phyloP scores from a whole-genome alignment of 164 flowering plant genomes.

The Chimonanthus praecox region DNA sequence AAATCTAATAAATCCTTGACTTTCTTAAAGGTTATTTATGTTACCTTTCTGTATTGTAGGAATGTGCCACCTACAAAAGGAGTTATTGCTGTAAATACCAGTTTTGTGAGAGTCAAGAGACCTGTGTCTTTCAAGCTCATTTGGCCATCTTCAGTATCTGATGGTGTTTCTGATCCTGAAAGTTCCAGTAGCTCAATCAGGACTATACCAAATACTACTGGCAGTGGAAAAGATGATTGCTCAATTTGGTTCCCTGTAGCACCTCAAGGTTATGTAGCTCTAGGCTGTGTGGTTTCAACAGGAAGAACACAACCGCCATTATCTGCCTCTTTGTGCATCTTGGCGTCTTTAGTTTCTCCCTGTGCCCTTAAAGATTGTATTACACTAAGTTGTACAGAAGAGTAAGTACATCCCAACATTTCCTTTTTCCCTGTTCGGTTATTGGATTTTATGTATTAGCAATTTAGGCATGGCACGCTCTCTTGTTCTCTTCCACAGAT shows the following conservation, averaged over 20 bases:
- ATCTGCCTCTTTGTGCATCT: constrained; percentile 73
- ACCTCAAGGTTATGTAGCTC: constrained; percentile 85
- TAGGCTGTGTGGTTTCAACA: constrained; percentile 87
- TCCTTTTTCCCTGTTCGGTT: constrained; percentile 7
- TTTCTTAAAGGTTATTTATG: background rate
- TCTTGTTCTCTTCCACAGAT: constrained; percentile 34
- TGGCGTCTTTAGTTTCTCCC: constrained; percentile 69
- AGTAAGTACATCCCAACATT: constrained; percentile 35
- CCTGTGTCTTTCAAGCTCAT: constrained; percentile 69
- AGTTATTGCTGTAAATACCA: constrained; percentile 78
- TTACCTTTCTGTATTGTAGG: constrained; percentile 34
- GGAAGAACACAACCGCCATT: constrained; percentile 60
- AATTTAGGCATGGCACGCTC: background rate
- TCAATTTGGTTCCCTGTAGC: constrained; percentile 96
- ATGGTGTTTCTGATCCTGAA: constrained; percentile 18
- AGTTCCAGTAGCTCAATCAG: constrained; percentile 6
- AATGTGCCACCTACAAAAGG: constrained; percentile 94
- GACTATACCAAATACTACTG: constrained; percentile 2
- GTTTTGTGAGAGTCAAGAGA: constrained; percentile 66
- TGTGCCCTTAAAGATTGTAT: constrained; percentile 82
- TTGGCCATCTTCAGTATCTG: constrained; percentile 47
- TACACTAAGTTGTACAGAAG: constrained; percentile 30
- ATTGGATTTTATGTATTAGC: background rate
- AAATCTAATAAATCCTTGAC: background rate
- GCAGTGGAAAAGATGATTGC: constrained; percentile 30